Percentiles rank a stretch among this genome's conserved stretches.
phyloP scores from a whole-genome alignment of 2,329 filamentous ascomycete species.

The Ophiobolus disseminans region DNA sequence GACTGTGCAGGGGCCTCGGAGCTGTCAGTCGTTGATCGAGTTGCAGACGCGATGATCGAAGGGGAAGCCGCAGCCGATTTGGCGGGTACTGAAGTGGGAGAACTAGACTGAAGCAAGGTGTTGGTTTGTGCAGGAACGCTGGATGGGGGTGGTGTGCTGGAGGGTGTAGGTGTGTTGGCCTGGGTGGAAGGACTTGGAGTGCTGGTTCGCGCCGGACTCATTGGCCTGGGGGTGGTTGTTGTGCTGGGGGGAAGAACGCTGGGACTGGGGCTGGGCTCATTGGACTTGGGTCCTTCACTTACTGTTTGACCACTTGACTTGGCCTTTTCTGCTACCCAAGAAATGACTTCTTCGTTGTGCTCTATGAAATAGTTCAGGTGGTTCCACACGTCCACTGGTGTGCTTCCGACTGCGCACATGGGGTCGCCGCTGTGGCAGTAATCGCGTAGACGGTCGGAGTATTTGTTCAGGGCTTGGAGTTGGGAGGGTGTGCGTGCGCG shows the following conservation, averaged over 20 bases:
- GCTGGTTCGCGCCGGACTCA: background rate
- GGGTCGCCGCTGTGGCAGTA: slow-evolving; percentile 70
- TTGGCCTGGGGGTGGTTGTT: background rate
- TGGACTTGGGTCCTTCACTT: slow-evolving; percentile 4
- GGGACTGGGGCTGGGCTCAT: background rate
- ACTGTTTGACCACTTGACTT: slow-evolving; percentile 15
- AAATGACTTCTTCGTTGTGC: slow-evolving; percentile 30
- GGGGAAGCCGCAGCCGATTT: slow-evolving; percentile 8
- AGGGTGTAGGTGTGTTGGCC: background rate
- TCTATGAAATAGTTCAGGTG: slow-evolving; percentile 64
- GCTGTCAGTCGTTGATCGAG: slow-evolving; percentile 11
- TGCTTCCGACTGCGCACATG: slow-evolving; percentile 64
- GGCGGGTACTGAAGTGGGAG: slow-evolving; percentile 6
- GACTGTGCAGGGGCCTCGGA: slow-evolving; percentile 15
- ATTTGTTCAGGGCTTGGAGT: slow-evolving; percentile 22
- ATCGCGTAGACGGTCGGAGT: slow-evolving; percentile 59
- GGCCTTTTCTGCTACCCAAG: slow-evolving; percentile 28
- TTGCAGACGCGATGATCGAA: background rate
- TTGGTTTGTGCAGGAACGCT: background rate
- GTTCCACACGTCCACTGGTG: slow-evolving; percentile 60
- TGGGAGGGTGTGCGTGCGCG: slow-evolving; percentile 29
- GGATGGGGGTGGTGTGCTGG: slow-evolving; percentile 5
- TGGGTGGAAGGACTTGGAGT: background rate
- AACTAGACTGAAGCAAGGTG: background rate
- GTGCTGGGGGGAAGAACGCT: slow-evolving; percentile 5